Evolutionary conservation across 2,329 filamentous ascomycete genomes (phyloP).

Genomic region (Cercospora sp.): DNA sequence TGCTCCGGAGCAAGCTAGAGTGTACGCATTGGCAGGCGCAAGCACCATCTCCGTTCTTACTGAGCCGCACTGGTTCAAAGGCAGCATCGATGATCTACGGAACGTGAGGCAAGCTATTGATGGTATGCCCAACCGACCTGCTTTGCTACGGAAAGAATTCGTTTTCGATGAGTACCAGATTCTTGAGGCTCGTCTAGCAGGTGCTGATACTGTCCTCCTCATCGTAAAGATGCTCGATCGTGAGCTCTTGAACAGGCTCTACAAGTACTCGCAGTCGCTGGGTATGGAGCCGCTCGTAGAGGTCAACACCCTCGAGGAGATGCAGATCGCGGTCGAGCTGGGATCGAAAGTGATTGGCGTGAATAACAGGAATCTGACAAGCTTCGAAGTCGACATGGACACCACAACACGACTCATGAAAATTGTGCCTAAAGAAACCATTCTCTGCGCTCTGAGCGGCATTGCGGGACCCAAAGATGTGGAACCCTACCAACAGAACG

Average conservation of each 20-base stretch:
- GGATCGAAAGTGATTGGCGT: conserved; percentile 92
- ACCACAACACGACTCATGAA: conserved; percentile 66
- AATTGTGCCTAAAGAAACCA: conserved; percentile 79
- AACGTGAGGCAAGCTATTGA: conserved; percentile 85
- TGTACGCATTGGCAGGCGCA: conserved; percentile 89
- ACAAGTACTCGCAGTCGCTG: conserved; percentile 82
- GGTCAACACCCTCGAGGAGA: conserved; percentile 92
- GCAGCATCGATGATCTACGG: conserved; percentile 88
- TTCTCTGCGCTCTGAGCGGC: conserved; percentile 90
- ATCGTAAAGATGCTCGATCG: conserved; percentile 97
- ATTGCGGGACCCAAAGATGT: conserved; percentile 90
- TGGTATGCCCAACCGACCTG: conserved; percentile 87
- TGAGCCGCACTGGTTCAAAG: conserved; percentile 99
- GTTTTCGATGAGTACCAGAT: conserved; percentile 99
- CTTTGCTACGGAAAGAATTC: conserved; percentile 92
- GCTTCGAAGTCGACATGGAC: conserved; percentile 91
- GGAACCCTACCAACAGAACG: conserved; percentile 79
- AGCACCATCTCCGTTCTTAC: conserved; percentile 98
- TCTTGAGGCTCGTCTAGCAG: conserved; percentile 85
- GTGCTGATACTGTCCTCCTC: conserved; percentile 89
- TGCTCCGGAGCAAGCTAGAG: conserved; percentile 84
- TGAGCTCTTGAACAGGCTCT: conserved; percentile 71
- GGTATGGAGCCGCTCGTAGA: conserved; percentile 98
- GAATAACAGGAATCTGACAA: conserved; percentile 95
- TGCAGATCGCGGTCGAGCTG: conserved; percentile 80